phyloP scores from a whole-genome alignment of 169 alveolate species.

The Plasmodium gonderi region DNA sequence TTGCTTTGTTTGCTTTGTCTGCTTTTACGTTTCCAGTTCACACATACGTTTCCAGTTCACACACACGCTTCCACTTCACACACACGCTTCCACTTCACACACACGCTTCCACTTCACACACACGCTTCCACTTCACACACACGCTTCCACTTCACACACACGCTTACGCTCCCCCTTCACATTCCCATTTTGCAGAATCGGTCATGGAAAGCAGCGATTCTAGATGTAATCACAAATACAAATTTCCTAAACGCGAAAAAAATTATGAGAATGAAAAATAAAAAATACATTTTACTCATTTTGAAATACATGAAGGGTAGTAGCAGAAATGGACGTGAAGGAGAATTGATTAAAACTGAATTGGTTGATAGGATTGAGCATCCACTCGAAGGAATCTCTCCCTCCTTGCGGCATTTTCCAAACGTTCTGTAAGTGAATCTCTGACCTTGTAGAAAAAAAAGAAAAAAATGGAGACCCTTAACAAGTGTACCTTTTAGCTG shows the following conservation, averaged over 20 bases:
- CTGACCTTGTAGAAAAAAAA: not conserved
- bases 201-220: conserved; percentile 8
- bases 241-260: conserved; percentile 14
- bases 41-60: too few relatives aligned
- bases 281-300: conserved; percentile 20
- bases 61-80: too few relatives aligned
- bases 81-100: too few relatives aligned
- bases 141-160: not conserved
- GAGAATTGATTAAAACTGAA: not conserved
- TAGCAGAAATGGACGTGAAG: not conserved
- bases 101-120: too few relatives aligned
- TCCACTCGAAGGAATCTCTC: not conserved
- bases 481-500: too few relatives aligned
- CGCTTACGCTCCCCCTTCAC: not conserved
- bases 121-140: not conserved
- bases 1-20: too few relatives aligned
- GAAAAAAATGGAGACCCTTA: not conserved
- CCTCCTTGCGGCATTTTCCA: not conserved
- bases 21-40: too few relatives aligned
- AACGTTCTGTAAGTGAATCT: conserved; percentile 21
- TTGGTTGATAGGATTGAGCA: not conserved
- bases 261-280: conserved; percentile 18
- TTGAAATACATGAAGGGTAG: conserved; percentile 23
- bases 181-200: not conserved
- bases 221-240: conserved; percentile 28